phyloP scores from a whole-genome alignment of 2,329 filamentous ascomycete genomes.

The Venturia carpophila region DNA sequence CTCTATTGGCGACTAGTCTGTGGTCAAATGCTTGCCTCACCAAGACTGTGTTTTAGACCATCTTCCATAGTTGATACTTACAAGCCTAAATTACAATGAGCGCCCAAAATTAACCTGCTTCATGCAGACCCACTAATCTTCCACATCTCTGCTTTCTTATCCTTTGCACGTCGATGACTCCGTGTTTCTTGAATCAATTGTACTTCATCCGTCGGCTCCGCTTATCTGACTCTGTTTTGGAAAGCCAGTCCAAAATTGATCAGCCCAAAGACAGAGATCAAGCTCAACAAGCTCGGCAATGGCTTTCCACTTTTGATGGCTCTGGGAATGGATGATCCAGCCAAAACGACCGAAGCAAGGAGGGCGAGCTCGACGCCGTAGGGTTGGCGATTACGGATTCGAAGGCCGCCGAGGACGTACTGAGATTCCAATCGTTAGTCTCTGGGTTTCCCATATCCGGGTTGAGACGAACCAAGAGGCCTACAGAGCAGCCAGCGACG shows the following conservation, averaged over 20 bases:
- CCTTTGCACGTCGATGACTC: neutral
- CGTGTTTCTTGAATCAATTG: neutral
- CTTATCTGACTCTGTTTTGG: conserved; percentile 8
- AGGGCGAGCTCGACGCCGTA: conserved; percentile 88
- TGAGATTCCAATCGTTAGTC: conserved; percentile 21
- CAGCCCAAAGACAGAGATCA: conserved; percentile 71
- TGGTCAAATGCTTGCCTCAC: neutral
- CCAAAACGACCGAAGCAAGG: conserved; percentile 77
- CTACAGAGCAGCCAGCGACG: conserved; percentile 75
- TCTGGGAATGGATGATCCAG: conserved; percentile 74
- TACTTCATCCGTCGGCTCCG: neutral
- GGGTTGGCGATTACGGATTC: conserved; percentile 63
- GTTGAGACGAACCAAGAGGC: conserved; percentile 44
- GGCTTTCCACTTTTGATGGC: conserved; percentile 79
- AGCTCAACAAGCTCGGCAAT: conserved; percentile 69
- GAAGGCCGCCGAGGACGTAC: conserved; percentile 73
- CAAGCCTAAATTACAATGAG: neutral
- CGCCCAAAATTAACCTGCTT: neutral
- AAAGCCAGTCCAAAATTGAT: conserved; percentile 57
- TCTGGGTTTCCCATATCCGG: neutral
- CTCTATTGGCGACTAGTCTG: neutral
- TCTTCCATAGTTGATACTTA: neutral
- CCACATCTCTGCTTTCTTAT: neutral
- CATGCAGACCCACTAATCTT: neutral
- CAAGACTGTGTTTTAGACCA: neutral